phyloP scores from a whole-genome alignment of 2,329 filamentous ascomycete genomes.

The Conoideocrella luteorostrata region DNA sequence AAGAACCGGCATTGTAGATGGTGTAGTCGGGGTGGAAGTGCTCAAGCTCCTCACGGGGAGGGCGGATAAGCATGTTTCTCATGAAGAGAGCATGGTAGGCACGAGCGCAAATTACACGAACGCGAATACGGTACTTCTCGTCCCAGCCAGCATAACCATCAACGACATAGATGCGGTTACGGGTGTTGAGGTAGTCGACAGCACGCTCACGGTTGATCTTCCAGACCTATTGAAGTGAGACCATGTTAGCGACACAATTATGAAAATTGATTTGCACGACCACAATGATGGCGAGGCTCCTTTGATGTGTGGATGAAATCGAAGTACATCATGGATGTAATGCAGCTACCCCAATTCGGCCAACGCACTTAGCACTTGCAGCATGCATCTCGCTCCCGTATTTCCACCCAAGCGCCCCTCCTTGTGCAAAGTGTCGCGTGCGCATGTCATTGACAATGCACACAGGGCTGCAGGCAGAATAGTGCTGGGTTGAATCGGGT shows the following conservation, averaged over 20 bases:
- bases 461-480: neutral
- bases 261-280: neutral
- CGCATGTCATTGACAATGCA: neutral
- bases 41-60: constrained; percentile 82
- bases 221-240: constrained; percentile 70
- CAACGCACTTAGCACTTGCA: constrained; percentile 1
- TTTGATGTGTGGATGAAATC: too few relatives aligned
- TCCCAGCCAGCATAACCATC: constrained; percentile 98
- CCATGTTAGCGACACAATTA: constrained; percentile 12
- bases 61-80: constrained; percentile 99
- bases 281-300: too few relatives aligned
- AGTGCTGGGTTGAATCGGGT: neutral
- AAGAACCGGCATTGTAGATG: constrained; percentile 98
- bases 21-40: constrained; percentile 99
- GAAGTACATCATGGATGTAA: too few relatives aligned
- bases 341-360: too few relatives aligned
- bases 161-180: constrained; percentile 96
- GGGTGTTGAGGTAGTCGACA: constrained; percentile 97
- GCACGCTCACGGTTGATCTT: constrained; percentile 99
- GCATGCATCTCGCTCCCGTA: neutral
- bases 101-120: constrained; percentile 95
- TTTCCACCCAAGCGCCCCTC: neutral
- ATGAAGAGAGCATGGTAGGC: constrained; percentile 99
- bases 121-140: constrained; percentile 93
- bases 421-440: neutral